phyloP scores from a whole-genome alignment of 345 rosid genomes.

The Microthlaspi erraticum region DNA sequence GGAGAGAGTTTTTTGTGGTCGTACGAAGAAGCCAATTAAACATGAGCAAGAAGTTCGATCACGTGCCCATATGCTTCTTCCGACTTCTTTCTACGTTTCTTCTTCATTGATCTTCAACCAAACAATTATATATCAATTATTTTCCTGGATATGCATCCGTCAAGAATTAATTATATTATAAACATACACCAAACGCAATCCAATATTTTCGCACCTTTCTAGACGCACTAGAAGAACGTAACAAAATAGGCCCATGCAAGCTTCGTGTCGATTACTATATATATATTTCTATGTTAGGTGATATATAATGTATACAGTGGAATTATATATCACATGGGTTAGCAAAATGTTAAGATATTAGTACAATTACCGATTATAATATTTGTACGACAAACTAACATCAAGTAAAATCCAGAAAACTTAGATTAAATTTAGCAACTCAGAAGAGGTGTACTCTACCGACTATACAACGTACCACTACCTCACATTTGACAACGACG shows the following conservation, averaged over 20 bases:
- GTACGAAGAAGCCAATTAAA: slow-evolving; percentile 37
- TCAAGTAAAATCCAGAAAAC: neutral
- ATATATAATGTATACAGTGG: neutral
- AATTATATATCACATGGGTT: neutral
- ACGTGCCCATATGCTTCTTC: slow-evolving; percentile 36
- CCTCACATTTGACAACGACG: slow-evolving; percentile 26
- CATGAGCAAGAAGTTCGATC: slow-evolving; percentile 18
- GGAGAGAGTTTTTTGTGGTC: slow-evolving; percentile 7
- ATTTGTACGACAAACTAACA: slow-evolving; percentile 6
- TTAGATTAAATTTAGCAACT: slow-evolving; percentile 11
- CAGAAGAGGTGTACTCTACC: slow-evolving; percentile 5
- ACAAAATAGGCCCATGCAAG: slow-evolving; percentile 18
- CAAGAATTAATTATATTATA: neutral
- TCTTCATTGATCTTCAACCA: slow-evolving; percentile 20
- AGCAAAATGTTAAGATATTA: slow-evolving; percentile 8
- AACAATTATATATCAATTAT: slow-evolving; percentile 12
- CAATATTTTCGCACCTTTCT: neutral
- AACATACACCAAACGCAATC: neutral
- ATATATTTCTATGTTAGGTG: neutral
- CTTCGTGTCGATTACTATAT: slow-evolving; percentile 19
- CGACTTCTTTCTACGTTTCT: slow-evolving; percentile 42
- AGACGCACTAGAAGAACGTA: slow-evolving; percentile 1
- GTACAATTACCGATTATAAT: neutral
- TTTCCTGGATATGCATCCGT: slow-evolving; percentile 4
- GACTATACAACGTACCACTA: slow-evolving; percentile 15